Evolutionary conservation across 140 eudicot genomes (phyloP).

Genomic region (Bidens hawaiensis): DNA sequence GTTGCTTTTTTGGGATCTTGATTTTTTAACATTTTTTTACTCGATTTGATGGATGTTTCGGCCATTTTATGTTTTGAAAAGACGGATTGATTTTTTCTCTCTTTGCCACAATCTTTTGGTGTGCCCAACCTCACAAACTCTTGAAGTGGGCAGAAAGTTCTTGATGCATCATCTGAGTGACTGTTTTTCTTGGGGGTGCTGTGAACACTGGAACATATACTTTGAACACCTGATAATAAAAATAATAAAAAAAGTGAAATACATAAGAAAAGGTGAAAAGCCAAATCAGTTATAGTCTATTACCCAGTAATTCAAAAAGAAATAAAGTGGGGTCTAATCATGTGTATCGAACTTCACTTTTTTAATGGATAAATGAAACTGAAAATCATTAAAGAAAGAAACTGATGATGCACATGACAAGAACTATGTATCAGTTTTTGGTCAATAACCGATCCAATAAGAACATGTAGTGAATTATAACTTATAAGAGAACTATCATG

Average conservation of each 20-base stretch:
- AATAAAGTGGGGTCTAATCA: neutral
- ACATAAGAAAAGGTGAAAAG: neutral
- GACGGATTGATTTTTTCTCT: constrained; percentile 31
- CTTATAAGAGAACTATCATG: neutral
- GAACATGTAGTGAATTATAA: neutral
- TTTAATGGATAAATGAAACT: neutral
- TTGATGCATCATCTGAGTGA: constrained; percentile 38
- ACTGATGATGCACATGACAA: neutral
- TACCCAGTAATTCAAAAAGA: neutral
- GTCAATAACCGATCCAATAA: neutral
- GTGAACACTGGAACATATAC: constrained; percentile 48
- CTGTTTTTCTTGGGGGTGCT: constrained; percentile 43
- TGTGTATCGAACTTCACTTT: neutral
- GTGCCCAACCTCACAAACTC: constrained; percentile 37
- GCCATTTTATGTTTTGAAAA: constrained; percentile 52
- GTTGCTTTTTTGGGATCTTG: constrained; percentile 48
- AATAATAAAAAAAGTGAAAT: neutral
- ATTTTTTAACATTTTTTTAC: constrained; percentile 42
- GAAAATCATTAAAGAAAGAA: neutral
- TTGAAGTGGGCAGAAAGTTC: constrained; percentile 37
- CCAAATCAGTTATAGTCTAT: neutral
- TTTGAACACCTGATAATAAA: constrained; percentile 32
- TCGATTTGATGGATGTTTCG: constrained; percentile 35
- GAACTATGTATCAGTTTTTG: neutral
- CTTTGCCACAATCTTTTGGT: constrained; percentile 31